Base-by-base conservation (phyloP, 139 green algal species). In the Haematococcus lacustris region DNA sequence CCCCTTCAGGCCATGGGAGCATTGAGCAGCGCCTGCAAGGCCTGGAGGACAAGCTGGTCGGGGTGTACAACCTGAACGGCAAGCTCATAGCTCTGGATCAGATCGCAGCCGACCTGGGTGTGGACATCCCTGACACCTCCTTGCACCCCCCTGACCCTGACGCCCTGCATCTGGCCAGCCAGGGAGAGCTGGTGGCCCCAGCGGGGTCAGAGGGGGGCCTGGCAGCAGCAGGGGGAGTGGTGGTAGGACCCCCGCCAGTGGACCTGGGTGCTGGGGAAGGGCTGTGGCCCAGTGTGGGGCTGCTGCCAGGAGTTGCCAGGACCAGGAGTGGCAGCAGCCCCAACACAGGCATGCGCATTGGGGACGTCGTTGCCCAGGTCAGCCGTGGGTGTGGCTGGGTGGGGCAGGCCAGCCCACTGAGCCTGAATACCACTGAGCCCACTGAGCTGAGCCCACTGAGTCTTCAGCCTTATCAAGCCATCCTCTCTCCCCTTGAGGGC, bases 51-150 rank as follows among this genome's bases (percentile, higher is more conserved):
- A 73, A 69, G 7, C 32, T 86, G 38, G 74, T 32, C 2, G 80
- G 80, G 1, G 80, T 86, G 26, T 71, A 75, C 67, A 86, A 86
- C 68, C 71, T 86, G 7, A 50, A 59, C 40, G 80, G 80, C 50
- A 76, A 76, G 62, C 62, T 86, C 35, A 76, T 83, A 47, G 80
- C 74, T 17, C 7, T 83, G 13, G 80, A 86, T 34, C 32, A 69
- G 43, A 71, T 86, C n/a, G 74, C 74, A 33, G 57, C 30, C 25
- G 76, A 81, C 39, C 67, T 86, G 67, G 76, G 71, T 3, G 38
- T 82, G 30, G 47, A 61, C 21, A 70, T 81, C 38, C 75, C 75
- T 2, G 75, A 80, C 75, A 62, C 74, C 3, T 17, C 43, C 43
- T 17, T 9, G 17, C 43, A 53, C 9, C 43, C 43, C 43, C 9